Evolutionary conservation across 768 basidiomycete genomes (phyloP).

Genomic region (Atractiella rhizophila): DNA sequence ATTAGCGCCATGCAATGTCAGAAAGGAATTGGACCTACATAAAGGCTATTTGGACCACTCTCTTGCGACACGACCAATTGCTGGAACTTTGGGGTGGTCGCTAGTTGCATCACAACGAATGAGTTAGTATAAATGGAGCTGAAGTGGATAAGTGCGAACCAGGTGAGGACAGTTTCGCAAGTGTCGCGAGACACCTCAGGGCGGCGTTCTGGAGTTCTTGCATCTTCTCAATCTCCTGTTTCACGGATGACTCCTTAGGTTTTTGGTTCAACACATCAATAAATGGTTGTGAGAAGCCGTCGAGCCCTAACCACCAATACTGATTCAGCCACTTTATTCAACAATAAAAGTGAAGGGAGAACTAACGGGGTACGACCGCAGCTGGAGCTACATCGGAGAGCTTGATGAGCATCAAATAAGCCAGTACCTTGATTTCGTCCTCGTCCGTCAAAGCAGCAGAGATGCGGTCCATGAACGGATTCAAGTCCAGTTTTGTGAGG

Average conservation of each 20-base stretch:
- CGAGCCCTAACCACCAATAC: conserved; percentile 25
- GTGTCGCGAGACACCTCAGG: conserved; percentile 57
- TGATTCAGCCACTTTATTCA: background rate
- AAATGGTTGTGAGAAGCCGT: conserved; percentile 56
- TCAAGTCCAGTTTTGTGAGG: conserved; percentile 58
- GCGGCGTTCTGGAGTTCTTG: conserved; percentile 80
- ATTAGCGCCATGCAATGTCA: no score
- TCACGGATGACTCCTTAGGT: conserved; percentile 73
- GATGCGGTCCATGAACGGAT: conserved; percentile 56
- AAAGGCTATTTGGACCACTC: no score
- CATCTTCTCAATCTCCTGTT: conserved; percentile 64
- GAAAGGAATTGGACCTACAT: no score
- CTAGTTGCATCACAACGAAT: no score
- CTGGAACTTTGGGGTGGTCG: no score
- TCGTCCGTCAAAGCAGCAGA: conserved; percentile 62
- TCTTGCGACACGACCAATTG: no score
- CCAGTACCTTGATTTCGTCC: conserved; percentile 91
- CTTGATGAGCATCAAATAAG: conserved; percentile 81
- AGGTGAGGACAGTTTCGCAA: no score
- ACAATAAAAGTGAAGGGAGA: background rate
- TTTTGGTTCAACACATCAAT: conserved; percentile 75
- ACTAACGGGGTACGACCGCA: conserved; percentile 41
- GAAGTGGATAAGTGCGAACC: no score
- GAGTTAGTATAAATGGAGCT: no score
- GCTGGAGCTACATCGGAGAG: conserved; percentile 65